A percentile compares a stretch with the other conserved stretches of the same genome.
Evolutionary conservation across 208 protist species (phyloP).

Genomic region (Trypanosoma scelopori): DNA sequence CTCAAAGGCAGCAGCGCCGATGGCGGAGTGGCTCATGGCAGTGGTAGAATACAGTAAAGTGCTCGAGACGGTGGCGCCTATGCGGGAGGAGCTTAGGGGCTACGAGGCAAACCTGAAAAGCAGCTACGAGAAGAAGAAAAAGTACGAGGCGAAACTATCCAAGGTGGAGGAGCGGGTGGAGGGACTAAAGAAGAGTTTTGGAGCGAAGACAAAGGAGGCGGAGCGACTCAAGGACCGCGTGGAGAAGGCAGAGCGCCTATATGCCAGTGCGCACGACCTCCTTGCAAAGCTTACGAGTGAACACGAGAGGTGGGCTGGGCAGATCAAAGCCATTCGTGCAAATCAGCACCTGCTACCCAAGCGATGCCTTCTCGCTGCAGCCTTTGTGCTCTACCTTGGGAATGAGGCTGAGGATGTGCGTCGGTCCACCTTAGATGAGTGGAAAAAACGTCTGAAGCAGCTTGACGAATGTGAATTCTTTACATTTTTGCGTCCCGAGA

Average conservation of each 20-base stretch:
- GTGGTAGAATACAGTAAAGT: slow-evolving; percentile 96
- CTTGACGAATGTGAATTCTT: slow-evolving; percentile 89
- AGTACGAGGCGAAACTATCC: slow-evolving; percentile 84
- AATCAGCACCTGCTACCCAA: slow-evolving; percentile 80
- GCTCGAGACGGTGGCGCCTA: slow-evolving; percentile 90
- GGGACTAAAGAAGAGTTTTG: slow-evolving; percentile 92
- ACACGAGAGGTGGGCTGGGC: slow-evolving; percentile 92
- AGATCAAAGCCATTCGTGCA: slow-evolving; percentile 76
- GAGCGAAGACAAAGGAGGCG: slow-evolving; percentile 94
- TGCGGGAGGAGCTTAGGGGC: slow-evolving; percentile 82
- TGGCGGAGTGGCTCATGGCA: slow-evolving; percentile 97
- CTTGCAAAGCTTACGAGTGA: slow-evolving; percentile 95
- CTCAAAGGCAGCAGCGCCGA: slow-evolving; percentile 94
- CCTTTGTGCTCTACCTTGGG: slow-evolving; percentile 95
- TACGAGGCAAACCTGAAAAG: slow-evolving; percentile 82
- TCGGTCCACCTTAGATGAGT: slow-evolving; percentile 58
- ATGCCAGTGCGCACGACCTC: slow-evolving; percentile 90
- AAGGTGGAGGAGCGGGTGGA: slow-evolving; percentile 94
- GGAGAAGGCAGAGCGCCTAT: slow-evolving; percentile 88
- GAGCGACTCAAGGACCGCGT: slow-evolving; percentile 87
- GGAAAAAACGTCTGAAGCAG: slow-evolving; percentile 76
- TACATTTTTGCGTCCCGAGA: slow-evolving; percentile 94
- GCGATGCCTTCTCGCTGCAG: slow-evolving; percentile 85
- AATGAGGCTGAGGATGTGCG: slow-evolving; percentile 89
- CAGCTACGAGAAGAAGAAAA: slow-evolving; percentile 86